Base-by-base conservation (phyloP, 345 rosid genomes). In the Leavenworthia alabamica region DNA sequence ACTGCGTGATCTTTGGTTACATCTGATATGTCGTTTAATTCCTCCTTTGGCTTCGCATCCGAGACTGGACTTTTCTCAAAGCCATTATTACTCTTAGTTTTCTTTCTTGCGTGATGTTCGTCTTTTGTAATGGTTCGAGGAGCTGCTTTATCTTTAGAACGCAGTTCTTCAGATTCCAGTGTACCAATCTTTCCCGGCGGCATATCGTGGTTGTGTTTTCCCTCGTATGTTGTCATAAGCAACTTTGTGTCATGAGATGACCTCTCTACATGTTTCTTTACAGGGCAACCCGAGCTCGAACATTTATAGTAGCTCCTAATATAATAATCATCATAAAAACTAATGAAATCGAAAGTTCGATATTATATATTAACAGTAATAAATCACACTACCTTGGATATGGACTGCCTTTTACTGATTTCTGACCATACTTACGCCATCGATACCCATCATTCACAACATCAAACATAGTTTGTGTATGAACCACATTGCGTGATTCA, bases 381-480 rank as follows among this genome's bases (percentile, higher is more conserved):
- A n/a, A 22, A 62, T 28, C n/a, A n/a, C 49, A 47, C 27, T 70
- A 86, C 99, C 99, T 89, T 28, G 99, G 99, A 78, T 92, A 80
- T 27, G 94, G 91, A 61, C 85, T 92, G 66, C 99, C 97, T 81
- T 92, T 92, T 48, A 92, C 96, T 60, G 89, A 61, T 74, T 92
- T 92, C 78, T 89, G 99, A 63, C 99, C 99, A 74, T 92, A 92
- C 77, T 92, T 92, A 56, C 97, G 99, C 99, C 99, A 92, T 26
- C 97, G 90, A 59, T 83, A 89, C 28, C 97, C 97, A 79, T 92
- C 99, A 68, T 83, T 86, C 52, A 92, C 94, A 67, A 81, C 74
- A 73, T 86, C 86, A 67, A 79, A 71, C 70, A 74, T 66, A 60
- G 83, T 81, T 47, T 55, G 58, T 60, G 86, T 86, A 73, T 85